Evolutionary conservation across 202 grass and related monocot species (phyloP), one percentile per base, ranked within the genome.

Genomic region (Elaeis oleifera): DNA sequence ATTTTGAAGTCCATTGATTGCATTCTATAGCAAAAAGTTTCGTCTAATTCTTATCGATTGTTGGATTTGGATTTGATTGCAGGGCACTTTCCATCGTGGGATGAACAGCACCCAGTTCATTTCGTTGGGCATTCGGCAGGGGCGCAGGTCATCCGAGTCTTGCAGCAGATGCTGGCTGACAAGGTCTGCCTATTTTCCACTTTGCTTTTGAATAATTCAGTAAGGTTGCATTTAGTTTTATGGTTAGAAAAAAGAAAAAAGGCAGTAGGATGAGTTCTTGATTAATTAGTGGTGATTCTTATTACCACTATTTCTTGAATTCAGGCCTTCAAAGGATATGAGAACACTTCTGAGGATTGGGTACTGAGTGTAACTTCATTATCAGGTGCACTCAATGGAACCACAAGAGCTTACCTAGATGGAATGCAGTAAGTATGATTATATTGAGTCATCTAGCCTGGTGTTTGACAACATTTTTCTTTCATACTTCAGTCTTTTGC

Each of bases 131-230:
- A 83, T 56, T 83, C 80, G 5, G 74, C 80, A 1, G 80, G 80
- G 1, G 74, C 53, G 5, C 80, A 83, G 57, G 74, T 74, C 21
- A 54, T 70, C 3, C 60, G 80, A 64, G 58, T 83, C 14, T 60
- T 83, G 70, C 80, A 83, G 61, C 80, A 83, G 61, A 83, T 83
- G 80, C 80, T 83, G 53, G 65, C 68, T 28, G 74, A 83, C 24
- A 78, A 83, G 64, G 80, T 83, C 9, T 14, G 5, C 23, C 15
- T 51, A 3, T 23, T 54, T 72, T 20, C 28, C 5, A 6, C 28
- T 31, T 6, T 31, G 5, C 28, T 31, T 6, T 31, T 31, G 28
- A 31, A 31, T 31, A 31, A 31, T 5, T 31, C 5, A 6, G 28
- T 6, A 31, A 31, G 28, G 5, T 31, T 5, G 5, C 28, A 31